Evolutionary conservation across 129 eudicot species (phyloP).

Genomic region (Mikania micrantha): DNA sequence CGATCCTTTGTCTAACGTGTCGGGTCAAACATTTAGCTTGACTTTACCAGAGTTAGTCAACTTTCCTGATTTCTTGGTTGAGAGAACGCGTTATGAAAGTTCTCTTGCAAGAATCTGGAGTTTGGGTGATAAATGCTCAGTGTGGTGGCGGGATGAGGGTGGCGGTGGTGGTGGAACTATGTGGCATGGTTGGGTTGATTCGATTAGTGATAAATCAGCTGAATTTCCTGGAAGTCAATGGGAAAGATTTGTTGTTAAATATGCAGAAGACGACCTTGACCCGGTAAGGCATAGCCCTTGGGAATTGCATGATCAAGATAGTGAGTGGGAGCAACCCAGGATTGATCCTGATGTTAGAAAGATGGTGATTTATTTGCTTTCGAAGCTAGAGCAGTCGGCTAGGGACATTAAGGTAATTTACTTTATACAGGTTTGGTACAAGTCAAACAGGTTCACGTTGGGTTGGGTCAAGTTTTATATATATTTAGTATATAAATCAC

Average conservation of each 20-base stretch:
- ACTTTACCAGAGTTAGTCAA: constrained; percentile 64
- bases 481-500: no score
- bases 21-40: constrained; percentile 41
- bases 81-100: constrained; percentile 66
- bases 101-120: constrained; percentile 64
- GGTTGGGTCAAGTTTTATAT: neutral
- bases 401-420: constrained; percentile 45
- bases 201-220: constrained; percentile 32
- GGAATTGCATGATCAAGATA: constrained; percentile 62
- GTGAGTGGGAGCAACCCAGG: constrained; percentile 44
- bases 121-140: constrained; percentile 55
- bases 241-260: constrained; percentile 56
- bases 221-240: constrained; percentile 84
- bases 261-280: constrained; percentile 15
- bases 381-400: constrained; percentile 34
- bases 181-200: constrained; percentile 58
- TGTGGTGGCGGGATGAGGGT: constrained; percentile 75
- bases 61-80: constrained; percentile 82
- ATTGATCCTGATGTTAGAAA: constrained; percentile 33
- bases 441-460: neutral
- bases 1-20: constrained; percentile 35
- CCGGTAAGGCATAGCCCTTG: constrained; percentile 59
- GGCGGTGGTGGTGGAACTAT: constrained; percentile 66
- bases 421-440: neutral
- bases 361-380: constrained; percentile 33